A percentile compares a stretch with the other conserved stretches of the same genome.
Conservation (phyloP, 2,329 filamentous ascomycete species). For the Cladosporium oxysporum region DNA sequence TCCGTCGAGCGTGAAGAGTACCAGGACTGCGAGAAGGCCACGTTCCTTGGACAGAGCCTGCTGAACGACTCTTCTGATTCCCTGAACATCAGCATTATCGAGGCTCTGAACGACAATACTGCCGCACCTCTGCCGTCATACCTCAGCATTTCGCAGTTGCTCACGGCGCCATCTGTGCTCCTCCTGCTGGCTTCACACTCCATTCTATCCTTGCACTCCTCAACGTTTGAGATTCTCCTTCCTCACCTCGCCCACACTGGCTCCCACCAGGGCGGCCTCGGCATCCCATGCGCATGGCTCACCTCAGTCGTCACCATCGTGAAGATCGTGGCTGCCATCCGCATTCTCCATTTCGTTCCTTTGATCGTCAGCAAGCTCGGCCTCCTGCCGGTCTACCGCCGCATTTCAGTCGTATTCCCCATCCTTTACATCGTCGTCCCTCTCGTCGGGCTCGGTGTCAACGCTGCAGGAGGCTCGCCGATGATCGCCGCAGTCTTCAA, state of each 20-base stretch:
- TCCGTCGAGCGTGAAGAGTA: conserved; percentile 26
- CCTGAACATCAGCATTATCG: conserved; percentile 39
- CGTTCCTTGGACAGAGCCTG: conserved; percentile 42
- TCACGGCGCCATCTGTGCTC: conserved; percentile 49
- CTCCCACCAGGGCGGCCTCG: conserved; percentile 48
- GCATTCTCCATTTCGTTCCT: conserved; percentile 43
- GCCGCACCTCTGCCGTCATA: conserved; percentile 35
- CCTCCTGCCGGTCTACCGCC: conserved; percentile 47
- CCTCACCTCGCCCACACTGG: conserved; percentile 51
- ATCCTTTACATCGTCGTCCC: conserved; percentile 44
- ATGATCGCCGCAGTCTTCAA: conserved; percentile 42
- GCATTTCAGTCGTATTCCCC: conserved; percentile 43
- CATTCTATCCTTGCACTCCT: conserved; percentile 58
- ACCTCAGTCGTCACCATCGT: conserved; percentile 45
- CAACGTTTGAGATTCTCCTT: conserved; percentile 53
- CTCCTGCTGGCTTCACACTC: conserved; percentile 52
- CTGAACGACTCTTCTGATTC: conserved; percentile 38
- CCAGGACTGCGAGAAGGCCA: conserved; percentile 48
- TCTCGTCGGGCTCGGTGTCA: conserved; percentile 40
- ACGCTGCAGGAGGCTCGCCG: conserved; percentile 32
- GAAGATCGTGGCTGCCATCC: conserved; percentile 43
- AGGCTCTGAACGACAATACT: conserved; percentile 33
- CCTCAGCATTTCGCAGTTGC: conserved; percentile 48
- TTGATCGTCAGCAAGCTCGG: conserved; percentile 41
- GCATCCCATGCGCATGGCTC: conserved; percentile 49